Percentiles rank a stretch among this genome's conserved stretches.
These are phyloP conservation scores for Truncatella angustata DNA, from an alignment of 2,329 filamentous ascomycete species.

Conservation along the genomic window DNA sequence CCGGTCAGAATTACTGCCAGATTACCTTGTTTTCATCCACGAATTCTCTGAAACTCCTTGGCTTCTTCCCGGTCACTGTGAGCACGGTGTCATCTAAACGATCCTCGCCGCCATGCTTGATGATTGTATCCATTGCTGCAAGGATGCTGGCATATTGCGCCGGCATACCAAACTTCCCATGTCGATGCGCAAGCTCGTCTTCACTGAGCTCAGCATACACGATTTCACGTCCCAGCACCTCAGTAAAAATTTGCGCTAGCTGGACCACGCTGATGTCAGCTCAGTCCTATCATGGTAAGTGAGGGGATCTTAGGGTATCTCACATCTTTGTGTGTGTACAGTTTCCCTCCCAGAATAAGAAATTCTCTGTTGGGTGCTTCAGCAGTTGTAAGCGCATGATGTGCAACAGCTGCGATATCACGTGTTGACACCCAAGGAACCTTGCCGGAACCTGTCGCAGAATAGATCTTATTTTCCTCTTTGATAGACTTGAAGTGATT, in stretches of 20 bases:
- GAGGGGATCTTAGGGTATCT: neutral
- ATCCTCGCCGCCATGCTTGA: conserved; percentile 34
- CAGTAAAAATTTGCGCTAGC: conserved; percentile 32
- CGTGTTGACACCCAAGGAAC: conserved; percentile 45
- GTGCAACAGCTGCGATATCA: conserved; percentile 46
- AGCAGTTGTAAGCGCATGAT: conserved; percentile 32
- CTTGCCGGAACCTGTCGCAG: conserved; percentile 38
- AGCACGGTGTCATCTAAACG: conserved; percentile 32
- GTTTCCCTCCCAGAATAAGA: conserved; percentile 28
- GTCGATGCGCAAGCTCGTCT: conserved; percentile 24
- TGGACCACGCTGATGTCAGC: conserved; percentile 11
- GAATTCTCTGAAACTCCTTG: conserved; percentile 28
- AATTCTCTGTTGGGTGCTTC: conserved; percentile 40
- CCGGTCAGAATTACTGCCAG: conserved; percentile 15
- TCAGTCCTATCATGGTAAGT: neutral
- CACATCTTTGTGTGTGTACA: conserved; percentile 26
- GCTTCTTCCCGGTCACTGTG: conserved; percentile 30
- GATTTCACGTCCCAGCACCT: conserved; percentile 30
- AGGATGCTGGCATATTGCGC: conserved; percentile 31
- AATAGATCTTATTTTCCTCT: conserved; percentile 7
- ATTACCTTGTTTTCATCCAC: conserved; percentile 17
- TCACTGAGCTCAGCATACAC: conserved; percentile 31
- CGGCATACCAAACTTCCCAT: conserved; percentile 25
- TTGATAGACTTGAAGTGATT: conserved; percentile 29
- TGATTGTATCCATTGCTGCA: conserved; percentile 29